A percentile compares a stretch with the other conserved stretches of the same genome.
These are phyloP conservation scores for Excoecaria cochinchinensis DNA, from an alignment of 345 rosid species.

Conservation along the genomic window DNA sequence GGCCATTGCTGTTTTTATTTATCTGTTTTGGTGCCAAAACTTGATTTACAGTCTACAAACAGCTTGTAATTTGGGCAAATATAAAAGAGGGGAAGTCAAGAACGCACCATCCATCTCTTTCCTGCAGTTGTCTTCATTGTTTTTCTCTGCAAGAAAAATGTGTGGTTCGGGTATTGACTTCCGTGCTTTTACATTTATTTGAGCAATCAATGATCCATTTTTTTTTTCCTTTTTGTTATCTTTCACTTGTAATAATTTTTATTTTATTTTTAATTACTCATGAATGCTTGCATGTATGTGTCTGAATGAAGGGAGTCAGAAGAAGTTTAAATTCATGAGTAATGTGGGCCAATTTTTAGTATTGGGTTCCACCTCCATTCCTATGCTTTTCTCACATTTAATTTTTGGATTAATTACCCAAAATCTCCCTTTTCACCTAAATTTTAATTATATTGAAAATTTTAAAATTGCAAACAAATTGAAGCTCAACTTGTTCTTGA, in stretches of 20 bases:
- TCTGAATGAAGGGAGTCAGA: conserved; percentile 4
- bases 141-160: conserved; percentile 19
- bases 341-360: background rate
- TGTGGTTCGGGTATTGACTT: conserved; percentile 99
- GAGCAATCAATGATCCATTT: background rate
- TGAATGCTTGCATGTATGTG: background rate
- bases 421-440: too few relatives aligned
- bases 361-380: background rate
- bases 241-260: background rate
- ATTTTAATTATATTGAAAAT: too few relatives aligned
- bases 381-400: background rate
- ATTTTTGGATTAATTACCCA: background rate
- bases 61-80: background rate
- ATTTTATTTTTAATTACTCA: background rate
- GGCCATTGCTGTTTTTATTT: conserved; percentile 26
- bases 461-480: too few relatives aligned
- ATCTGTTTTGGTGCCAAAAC: conserved; percentile 37
- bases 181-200: conserved; percentile 31
- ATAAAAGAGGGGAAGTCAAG: conserved; percentile 68
- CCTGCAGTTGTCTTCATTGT: conserved; percentile 16
- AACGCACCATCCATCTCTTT: conserved; percentile 80
- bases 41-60: conserved; percentile 28
- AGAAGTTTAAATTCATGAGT: conserved; percentile 9
- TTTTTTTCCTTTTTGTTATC: too few relatives aligned
- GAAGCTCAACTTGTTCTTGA: too few relatives aligned